Evolutionary conservation across 345 rosid genomes (phyloP).

Genomic region (Adansonia digitata): DNA sequence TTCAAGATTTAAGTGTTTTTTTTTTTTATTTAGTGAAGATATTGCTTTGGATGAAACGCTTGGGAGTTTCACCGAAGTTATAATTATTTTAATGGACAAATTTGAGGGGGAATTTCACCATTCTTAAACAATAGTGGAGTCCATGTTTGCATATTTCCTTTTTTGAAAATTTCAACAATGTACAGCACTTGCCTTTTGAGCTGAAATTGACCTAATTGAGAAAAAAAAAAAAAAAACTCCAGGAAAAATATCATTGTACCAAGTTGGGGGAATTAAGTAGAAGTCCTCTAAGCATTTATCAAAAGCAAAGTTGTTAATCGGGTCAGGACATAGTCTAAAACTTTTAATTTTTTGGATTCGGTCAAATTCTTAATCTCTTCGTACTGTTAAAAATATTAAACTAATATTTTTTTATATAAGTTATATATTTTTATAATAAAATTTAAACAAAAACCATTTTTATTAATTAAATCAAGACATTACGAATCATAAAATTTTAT

Average conservation of each 20-base stretch:
- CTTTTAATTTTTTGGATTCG: no score
- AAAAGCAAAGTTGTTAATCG: no score
- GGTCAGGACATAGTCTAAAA: no score
- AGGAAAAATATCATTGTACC: background rate
- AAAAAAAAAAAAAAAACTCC: background rate
- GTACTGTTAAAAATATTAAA: no score
- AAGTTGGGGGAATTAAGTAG: background rate
- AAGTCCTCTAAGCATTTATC: background rate
- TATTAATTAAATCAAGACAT: no score
- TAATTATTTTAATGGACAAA: background rate
- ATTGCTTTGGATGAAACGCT: background rate
- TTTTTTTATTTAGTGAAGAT: background rate
- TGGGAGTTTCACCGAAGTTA: background rate
- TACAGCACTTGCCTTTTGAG: background rate
- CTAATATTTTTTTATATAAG: no score
- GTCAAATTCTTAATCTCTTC: no score
- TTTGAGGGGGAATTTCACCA: background rate
- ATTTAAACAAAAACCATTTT: no score
- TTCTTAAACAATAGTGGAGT: background rate
- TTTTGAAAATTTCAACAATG: background rate
- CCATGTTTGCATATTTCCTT: background rate
- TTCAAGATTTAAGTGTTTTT: background rate
- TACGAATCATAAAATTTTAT: no score
- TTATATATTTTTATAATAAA: no score
- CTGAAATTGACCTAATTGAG: slow-evolving; percentile 2